These are phyloP conservation scores for Colletotrichum coccodes DNA, from an alignment of 2,329 filamentous ascomycete species.

Conservation along the genomic window DNA sequence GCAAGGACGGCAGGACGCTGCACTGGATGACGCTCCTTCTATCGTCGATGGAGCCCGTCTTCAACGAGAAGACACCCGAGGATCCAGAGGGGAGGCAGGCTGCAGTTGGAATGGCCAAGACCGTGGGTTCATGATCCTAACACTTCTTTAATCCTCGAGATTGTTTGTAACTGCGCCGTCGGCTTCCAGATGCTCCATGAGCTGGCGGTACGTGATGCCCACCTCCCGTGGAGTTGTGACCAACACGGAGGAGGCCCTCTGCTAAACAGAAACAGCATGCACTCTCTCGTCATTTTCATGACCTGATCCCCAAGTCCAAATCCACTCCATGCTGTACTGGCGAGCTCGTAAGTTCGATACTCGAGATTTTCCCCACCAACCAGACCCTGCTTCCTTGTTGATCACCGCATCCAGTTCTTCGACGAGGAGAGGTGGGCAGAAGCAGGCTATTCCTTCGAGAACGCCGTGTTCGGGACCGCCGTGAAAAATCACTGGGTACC, in stretches of 20 bases:
- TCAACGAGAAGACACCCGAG: background rate
- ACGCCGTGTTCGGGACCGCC: background rate
- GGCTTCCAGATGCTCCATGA: conserved; percentile 15
- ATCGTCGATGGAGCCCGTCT: background rate
- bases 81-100: conserved; percentile 1
- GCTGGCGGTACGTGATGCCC: background rate
- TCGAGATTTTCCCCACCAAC: too few species aligned
- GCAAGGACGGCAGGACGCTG: fast-evolving
- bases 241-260: background rate
- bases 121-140: background rate
- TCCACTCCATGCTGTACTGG: fast-evolving
- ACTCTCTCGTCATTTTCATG: background rate
- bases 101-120: background rate
- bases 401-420: conserved; percentile 4
- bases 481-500: background rate
- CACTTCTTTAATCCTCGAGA: background rate
- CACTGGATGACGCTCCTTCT: background rate
- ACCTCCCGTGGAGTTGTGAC: too few species aligned
- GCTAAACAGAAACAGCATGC: background rate
- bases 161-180: background rate
- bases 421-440: conserved; percentile 16
- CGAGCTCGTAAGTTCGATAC: background rate
- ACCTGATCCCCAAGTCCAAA: background rate
- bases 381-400: background rate
- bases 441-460: conserved; percentile 19